Evolutionary conservation across 306 rosid species (phyloP).

Genomic region (Fragaria iinumae): DNA sequence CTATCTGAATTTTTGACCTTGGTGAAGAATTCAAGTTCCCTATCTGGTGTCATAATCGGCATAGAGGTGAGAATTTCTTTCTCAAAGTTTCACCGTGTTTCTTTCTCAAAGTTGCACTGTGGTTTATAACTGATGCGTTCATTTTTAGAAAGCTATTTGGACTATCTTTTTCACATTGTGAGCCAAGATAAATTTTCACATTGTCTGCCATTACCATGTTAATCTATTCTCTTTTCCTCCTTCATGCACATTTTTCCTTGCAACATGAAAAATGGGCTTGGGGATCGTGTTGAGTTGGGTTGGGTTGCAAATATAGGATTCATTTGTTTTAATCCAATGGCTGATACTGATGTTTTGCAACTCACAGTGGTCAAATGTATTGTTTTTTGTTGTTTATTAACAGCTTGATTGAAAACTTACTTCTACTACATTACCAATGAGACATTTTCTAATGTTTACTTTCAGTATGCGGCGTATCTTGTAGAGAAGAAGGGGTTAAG

Average conservation of each 20-base stretch:
- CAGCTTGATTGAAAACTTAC: not conserved
- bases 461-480: slow-evolving; percentile 84
- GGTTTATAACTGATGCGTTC: not conserved
- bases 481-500: slow-evolving; percentile 44
- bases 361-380: not conserved
- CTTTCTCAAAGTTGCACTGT: not conserved
- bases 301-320: not conserved
- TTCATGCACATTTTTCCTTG: slow-evolving; percentile 17
- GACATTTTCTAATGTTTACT: slow-evolving; percentile 12
- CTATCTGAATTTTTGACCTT: slow-evolving; percentile 72
- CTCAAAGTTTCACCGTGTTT: too few species aligned
- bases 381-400: not conserved
- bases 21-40: slow-evolving; percentile 60
- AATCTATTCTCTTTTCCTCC: not conserved
- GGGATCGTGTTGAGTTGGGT: not conserved
- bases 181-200: not conserved
- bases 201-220: not conserved
- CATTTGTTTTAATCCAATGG: slow-evolving; percentile 1
- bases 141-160: not conserved
- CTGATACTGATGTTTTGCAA: not conserved
- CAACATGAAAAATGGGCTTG: not conserved
- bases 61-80: slow-evolving; percentile 59
- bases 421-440: not conserved
- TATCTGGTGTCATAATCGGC: slow-evolving; percentile 63
- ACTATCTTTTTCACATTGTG: not conserved